phyloP scores from a whole-genome alignment of 2,329 filamentous ascomycete species.

The Aspergillus tubingensis region DNA sequence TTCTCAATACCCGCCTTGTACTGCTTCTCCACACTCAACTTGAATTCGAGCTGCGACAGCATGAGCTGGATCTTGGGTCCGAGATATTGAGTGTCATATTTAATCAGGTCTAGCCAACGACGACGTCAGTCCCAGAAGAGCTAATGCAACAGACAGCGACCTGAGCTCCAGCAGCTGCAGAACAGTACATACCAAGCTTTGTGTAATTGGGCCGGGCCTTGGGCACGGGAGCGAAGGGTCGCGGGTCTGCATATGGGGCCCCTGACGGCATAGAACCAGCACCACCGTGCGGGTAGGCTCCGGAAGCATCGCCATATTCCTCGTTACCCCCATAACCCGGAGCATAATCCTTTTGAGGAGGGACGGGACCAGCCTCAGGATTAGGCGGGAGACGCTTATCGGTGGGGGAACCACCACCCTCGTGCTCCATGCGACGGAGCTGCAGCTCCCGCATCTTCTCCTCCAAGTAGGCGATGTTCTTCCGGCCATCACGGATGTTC shows the following conservation, averaged over 20 bases:
- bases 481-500: slow-evolving; percentile 88
- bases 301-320: slow-evolving; percentile 62
- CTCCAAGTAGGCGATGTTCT: slow-evolving; percentile 95
- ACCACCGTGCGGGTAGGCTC: slow-evolving; percentile 61
- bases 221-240: slow-evolving; percentile 66
- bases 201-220: slow-evolving; percentile 87
- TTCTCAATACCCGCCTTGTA: slow-evolving; percentile 99
- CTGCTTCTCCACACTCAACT: slow-evolving; percentile 97
- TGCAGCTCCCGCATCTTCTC: slow-evolving; percentile 86
- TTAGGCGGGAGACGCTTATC: slow-evolving; percentile 52
- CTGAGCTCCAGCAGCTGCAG: neutral
- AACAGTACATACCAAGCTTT: slow-evolving; percentile 75
- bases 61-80: slow-evolving; percentile 98
- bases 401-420: slow-evolving; percentile 45
- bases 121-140: slow-evolving; percentile 18
- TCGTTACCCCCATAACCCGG: slow-evolving; percentile 67
- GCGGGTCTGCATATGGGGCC: slow-evolving; percentile 74
- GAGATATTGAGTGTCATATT: slow-evolving; percentile 94
- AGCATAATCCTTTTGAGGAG: slow-evolving; percentile 72
- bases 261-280: slow-evolving; percentile 77
- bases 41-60: slow-evolving; percentile 98
- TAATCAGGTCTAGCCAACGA: slow-evolving; percentile 75
- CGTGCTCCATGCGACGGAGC: slow-evolving; percentile 60
- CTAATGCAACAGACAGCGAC: slow-evolving; percentile 8
- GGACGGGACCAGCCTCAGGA: slow-evolving; percentile 54